Base-by-base conservation (phyloP, 257 asterid genomes). In the Coffea canephora region DNA sequence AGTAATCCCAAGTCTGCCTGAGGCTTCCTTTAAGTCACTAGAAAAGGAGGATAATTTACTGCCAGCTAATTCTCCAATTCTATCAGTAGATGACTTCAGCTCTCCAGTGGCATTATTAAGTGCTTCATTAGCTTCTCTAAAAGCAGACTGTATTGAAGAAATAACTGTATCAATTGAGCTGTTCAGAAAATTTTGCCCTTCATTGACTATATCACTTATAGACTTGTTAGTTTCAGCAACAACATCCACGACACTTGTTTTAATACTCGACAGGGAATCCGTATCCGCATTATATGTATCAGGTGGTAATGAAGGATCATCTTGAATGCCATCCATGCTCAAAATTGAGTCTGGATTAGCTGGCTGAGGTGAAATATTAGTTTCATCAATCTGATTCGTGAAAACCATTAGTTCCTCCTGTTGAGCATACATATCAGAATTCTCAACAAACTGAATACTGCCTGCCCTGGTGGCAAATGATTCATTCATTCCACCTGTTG, bases 51-150 rank as follows among this genome's bases (percentile, higher is more conserved):
- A 74, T 85, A 94, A 62, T 89, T 86, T 89, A 85, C 73, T 72
- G 75, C 89, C 79, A 68, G 96, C 89, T 46, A 92, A 85, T 79
- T 86, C 94, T 61, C 94, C 96, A 73, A 96, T 84, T 86, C 85
- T 84, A 68, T 80, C 84, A 52, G 91, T n/a, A 79, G 91, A 84
- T 15, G 87, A 78, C 73, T 10, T 82, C 49, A 95, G 65, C 52
- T 80, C 85, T 59, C 79, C 83, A 48, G 87, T 49, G 27, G 83
- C 88, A 62, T 76, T 84, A 85, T 91, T 93, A 66, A 90, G 78
- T 69, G 89, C 85, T 79, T 85, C 89, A 57, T 76, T 88, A 75
- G 84, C 90, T 71, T 76, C 86, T 49, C 79, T 68, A 46, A 89
- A 64, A 89, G 87, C 83, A n/a, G 84, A 82, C 19, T 41, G 85